phyloP scores from a whole-genome alignment of 176 grass and related monocot genomes.

The Typha latifolia region DNA sequence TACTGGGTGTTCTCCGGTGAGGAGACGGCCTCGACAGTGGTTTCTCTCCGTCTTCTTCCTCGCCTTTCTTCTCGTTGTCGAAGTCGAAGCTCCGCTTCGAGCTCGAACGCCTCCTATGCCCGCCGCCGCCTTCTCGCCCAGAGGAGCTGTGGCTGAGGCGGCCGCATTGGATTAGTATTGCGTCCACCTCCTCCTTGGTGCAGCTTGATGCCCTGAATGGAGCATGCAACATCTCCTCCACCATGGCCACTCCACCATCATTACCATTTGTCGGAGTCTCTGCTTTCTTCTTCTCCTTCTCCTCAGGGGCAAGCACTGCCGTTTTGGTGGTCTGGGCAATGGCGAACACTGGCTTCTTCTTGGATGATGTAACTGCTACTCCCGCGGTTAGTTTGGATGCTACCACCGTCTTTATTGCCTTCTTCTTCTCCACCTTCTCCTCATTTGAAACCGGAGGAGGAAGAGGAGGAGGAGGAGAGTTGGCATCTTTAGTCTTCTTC shows the following conservation, averaged over 20 bases:
- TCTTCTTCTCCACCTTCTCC: background rate
- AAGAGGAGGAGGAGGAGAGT: background rate
- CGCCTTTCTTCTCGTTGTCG: conserved; percentile 46
- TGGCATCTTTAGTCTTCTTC: conserved; percentile 25
- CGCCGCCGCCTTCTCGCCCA: conserved; percentile 22
- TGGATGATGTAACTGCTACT: conserved; percentile 14
- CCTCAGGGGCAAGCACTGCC: background rate
- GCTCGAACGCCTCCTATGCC: conserved; percentile 41
- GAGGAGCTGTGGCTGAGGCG: conserved; percentile 88
- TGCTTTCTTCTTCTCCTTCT: conserved; percentile 30
- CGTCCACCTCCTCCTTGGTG: conserved; percentile 85
- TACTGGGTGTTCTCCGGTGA: conserved; percentile 58
- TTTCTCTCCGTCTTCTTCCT: conserved; percentile 36
- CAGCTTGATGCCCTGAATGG: conserved; percentile 64
- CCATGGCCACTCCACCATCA: conserved; percentile 3
- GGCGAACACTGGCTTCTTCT: conserved; percentile 64
- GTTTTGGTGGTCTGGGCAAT: conserved; percentile 37
- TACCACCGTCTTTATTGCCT: background rate
- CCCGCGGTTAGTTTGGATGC: background rate
- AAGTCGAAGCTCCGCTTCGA: conserved; percentile 92
- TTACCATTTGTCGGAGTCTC: background rate
- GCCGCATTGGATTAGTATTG: conserved; percentile 84
- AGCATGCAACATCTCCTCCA: conserved; percentile 16
- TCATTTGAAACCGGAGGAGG: background rate
- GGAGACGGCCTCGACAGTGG: conserved; percentile 53